A percentile compares a stretch with the other conserved stretches of the same genome.
Evolutionary conservation across 208 protist species (phyloP).

Genomic region (Trypanosoma lewisi): DNA sequence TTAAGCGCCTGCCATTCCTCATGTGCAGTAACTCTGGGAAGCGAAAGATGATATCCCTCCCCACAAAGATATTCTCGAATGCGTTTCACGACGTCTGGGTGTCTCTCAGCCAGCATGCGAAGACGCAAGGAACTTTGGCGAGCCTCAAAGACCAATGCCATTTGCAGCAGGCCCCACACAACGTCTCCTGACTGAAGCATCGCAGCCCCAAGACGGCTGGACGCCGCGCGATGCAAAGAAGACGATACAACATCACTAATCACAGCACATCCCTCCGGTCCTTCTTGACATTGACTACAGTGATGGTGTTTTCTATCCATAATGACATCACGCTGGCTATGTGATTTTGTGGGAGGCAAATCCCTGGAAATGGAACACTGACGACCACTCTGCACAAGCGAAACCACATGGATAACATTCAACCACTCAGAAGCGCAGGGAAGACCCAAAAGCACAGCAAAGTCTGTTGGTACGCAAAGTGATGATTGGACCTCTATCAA

Average conservation of each 20-base stretch:
- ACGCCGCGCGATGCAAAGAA: constrained; percentile 33
- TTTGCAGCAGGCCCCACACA: constrained; percentile 56
- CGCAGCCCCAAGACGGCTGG: constrained; percentile 37
- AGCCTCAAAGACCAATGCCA: constrained; percentile 75
- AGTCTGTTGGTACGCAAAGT: constrained; percentile 8
- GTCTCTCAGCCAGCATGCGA: constrained; percentile 63
- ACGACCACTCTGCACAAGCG: constrained; percentile 10
- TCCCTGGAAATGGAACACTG: background rate
- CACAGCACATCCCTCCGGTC: constrained; percentile 37
- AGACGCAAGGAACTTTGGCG: constrained; percentile 80
- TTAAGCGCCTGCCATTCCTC: constrained; percentile 73
- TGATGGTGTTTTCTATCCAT: background rate
- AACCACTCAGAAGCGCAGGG: constrained; percentile 22
- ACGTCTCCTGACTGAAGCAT: constrained; percentile 72
- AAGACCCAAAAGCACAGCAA: constrained; percentile 13
- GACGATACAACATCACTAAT: constrained; percentile 32
- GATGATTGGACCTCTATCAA: background rate
- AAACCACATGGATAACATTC: constrained; percentile 16
- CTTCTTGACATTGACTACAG: constrained; percentile 20
- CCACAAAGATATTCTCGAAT: constrained; percentile 78
- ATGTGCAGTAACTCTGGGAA: constrained; percentile 73
- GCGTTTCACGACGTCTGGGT: constrained; percentile 47
- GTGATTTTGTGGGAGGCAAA: background rate
- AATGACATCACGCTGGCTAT: background rate
- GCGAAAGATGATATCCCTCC: constrained; percentile 72